Percentiles rank a stretch among this genome's conserved stretches.
These are phyloP conservation scores for Crucibulum laeve DNA, from an alignment of 768 basidiomycete genomes.

Conservation along the genomic window DNA sequence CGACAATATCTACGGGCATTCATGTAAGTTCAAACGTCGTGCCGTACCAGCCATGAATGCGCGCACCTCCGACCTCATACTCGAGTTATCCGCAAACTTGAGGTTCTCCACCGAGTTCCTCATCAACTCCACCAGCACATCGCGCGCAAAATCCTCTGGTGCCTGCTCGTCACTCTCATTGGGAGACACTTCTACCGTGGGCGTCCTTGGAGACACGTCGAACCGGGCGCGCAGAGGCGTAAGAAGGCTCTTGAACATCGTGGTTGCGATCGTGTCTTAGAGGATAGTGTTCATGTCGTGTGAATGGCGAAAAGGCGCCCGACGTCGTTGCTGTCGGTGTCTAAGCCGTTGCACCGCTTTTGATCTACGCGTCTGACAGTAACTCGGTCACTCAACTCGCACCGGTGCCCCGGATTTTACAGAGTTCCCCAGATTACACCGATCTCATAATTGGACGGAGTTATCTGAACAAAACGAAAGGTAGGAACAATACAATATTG, in stretches of 20 bases:
- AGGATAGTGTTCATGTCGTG: slow-evolving; percentile 4
- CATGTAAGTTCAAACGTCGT: background rate
- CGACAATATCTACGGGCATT: slow-evolving; percentile 42
- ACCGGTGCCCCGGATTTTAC: too few species aligned
- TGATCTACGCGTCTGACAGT: too few species aligned
- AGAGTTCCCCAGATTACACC: too few species aligned
- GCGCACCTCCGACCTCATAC: slow-evolving; percentile 51
- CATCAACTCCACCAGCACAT: slow-evolving; percentile 70
- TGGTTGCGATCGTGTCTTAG: background rate
- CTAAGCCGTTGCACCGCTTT: too few species aligned
- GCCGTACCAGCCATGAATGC: background rate
- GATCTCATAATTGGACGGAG: too few species aligned
- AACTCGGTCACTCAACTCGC: too few species aligned
- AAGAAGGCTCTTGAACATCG: slow-evolving; percentile 56
- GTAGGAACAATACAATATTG: background rate
- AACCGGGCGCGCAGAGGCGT: slow-evolving; percentile 57
- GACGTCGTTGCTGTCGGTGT: too few species aligned
- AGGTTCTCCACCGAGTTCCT: slow-evolving; percentile 64
- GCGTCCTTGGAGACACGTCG: slow-evolving; percentile 35
- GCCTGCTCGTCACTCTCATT: slow-evolving; percentile 37
- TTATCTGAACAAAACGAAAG: too few species aligned
- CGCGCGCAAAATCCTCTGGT: slow-evolving; percentile 71
- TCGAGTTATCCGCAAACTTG: slow-evolving; percentile 47
- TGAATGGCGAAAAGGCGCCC: too few species aligned
- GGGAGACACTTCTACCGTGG: background rate